These are phyloP conservation scores for Monascus purpureus DNA, from an alignment of 495 filamentous ascomycete genomes.

Conservation along the genomic window DNA sequence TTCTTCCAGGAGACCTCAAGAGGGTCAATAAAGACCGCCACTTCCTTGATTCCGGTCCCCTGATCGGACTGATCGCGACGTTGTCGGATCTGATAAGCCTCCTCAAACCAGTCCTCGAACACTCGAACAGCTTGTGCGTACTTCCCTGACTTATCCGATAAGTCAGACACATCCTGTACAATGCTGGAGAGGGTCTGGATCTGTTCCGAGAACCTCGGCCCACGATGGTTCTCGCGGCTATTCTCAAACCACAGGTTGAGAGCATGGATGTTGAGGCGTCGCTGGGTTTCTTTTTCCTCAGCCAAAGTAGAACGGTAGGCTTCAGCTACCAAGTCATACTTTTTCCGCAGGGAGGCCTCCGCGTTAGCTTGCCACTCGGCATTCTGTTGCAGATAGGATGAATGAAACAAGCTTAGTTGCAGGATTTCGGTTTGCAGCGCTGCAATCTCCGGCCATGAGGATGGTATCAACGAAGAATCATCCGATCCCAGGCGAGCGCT, in stretches of 20 bases:
- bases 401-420: conserved; percentile 57
- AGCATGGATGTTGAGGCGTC: conserved; percentile 25
- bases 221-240: conserved; percentile 14
- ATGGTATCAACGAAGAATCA: conserved; percentile 14
- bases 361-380: conserved; percentile 23
- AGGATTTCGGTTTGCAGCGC: conserved; percentile 58
- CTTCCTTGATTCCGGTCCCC: conserved; percentile 3
- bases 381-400: conserved; percentile 18
- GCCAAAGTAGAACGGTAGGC: conserved; percentile 19
- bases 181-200: conserved; percentile 29
- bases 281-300: conserved; percentile 25
- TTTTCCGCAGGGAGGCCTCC: conserved; percentile 18
- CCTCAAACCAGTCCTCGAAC: conserved; percentile 34
- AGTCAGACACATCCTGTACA: conserved; percentile 26
- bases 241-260: conserved; percentile 26
- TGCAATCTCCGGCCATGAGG: conserved; percentile 42
- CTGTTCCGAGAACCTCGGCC: conserved; percentile 21
- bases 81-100: conserved; percentile 17
- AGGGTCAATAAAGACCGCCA: conserved; percentile 23
- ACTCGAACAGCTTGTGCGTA: conserved; percentile 18
- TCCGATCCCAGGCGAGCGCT: conserved; percentile 4
- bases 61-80: conserved; percentile 8
- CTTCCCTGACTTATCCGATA: conserved; percentile 10
- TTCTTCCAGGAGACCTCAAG: conserved; percentile 30
- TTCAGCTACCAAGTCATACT: conserved; percentile 23